Percentiles rank a stretch among this genome's conserved stretches.
Conservation (phyloP, 75 land plant species). For the Cryptomeria japonica region DNA sequence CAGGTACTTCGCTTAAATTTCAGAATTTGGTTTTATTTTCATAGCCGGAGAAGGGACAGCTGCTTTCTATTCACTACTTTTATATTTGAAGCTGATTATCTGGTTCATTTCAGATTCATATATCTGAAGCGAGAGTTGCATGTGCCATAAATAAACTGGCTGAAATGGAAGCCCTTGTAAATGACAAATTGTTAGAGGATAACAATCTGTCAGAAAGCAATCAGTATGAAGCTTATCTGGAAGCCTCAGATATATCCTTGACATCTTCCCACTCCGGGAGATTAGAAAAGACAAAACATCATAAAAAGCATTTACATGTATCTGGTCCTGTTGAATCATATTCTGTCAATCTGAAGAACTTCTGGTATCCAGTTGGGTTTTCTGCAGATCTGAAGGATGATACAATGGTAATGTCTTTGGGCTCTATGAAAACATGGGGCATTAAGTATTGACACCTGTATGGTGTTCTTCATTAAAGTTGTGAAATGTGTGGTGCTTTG, state of each 20-base stretch:
- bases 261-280: conserved; percentile 23
- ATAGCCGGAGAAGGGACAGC: neutral
- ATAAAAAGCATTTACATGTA: conserved; percentile 47
- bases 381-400: conserved; percentile 72
- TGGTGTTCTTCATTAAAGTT: neutral
- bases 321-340: conserved; percentile 87
- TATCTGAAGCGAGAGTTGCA: conserved; percentile 91
- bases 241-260: conserved; percentile 22
- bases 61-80: neutral
- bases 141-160: conserved; percentile 83
- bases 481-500: conserved; percentile 4
- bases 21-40: neutral
- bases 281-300: conserved; percentile 20
- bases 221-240: conserved; percentile 19
- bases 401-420: conserved; percentile 59
- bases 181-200: conserved; percentile 71
- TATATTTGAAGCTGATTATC: conserved; percentile 6
- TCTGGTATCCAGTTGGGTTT: conserved; percentile 98
- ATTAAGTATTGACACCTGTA: neutral
- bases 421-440: neutral
- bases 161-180: conserved; percentile 84
- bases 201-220: conserved; percentile 18
- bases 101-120: conserved; percentile 68
- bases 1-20: conserved; percentile 52
- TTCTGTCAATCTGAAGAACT: conserved; percentile 75